phyloP scores from a whole-genome alignment of 129 eudicot genomes.

The Oenanthe sinensis region DNA sequence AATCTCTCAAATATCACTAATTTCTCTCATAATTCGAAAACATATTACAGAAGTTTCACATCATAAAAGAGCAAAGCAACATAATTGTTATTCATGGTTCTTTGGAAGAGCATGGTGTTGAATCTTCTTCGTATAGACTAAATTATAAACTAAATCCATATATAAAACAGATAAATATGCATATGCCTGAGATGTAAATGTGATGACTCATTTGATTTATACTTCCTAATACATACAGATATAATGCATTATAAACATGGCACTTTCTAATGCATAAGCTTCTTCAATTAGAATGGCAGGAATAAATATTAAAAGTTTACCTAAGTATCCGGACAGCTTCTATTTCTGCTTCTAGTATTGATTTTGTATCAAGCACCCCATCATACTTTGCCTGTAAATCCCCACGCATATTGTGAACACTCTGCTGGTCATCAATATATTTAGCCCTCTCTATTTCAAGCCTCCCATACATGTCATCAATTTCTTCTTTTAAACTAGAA shows the following conservation, averaged over 20 bases:
- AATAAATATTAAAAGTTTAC: conserved; percentile 23
- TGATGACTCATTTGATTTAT: background rate
- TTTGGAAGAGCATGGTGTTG: background rate
- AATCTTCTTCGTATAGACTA: background rate
- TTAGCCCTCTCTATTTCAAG: conserved; percentile 37
- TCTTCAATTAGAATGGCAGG: background rate
- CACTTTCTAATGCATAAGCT: background rate
- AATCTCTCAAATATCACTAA: background rate
- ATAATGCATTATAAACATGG: background rate
- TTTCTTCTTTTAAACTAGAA: conserved; percentile 53
- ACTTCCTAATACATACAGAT: background rate
- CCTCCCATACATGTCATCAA: conserved; percentile 52
- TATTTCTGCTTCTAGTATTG: conserved; percentile 77
- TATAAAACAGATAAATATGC: background rate
- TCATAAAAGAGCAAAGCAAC: background rate
- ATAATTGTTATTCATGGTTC: background rate
- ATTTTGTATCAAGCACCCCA: conserved; percentile 51
- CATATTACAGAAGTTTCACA: background rate
- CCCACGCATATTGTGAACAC: conserved; percentile 10
- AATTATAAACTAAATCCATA: background rate
- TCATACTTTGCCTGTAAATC: conserved; percentile 51
- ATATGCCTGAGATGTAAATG: background rate
- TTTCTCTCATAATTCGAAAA: background rate
- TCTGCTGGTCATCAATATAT: conserved; percentile 41
- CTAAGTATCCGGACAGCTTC: conserved; percentile 93